A percentile compares a stretch with the other conserved stretches of the same genome.
phyloP scores from a whole-genome alignment of 805 yeast species.

The Torulaspora gathmanii region DNA sequence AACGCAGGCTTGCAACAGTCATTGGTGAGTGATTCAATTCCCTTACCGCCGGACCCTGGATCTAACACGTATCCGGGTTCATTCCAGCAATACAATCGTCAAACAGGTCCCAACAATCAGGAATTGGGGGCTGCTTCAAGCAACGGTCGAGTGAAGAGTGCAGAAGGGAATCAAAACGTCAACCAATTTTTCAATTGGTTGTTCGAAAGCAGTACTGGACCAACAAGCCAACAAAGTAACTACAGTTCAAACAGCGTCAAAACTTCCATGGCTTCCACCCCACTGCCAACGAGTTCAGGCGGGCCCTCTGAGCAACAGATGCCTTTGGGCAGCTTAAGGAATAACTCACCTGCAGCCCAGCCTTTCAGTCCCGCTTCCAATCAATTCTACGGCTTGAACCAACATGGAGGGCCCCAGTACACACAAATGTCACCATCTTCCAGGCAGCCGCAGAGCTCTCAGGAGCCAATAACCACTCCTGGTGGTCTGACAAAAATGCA shows the following conservation, averaged over 20 bases:
- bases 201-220: constrained; percentile 10
- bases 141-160: neutral
- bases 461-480: constrained; percentile 4
- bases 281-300: neutral
- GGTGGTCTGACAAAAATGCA: constrained; percentile 11
- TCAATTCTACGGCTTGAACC: constrained; percentile 1
- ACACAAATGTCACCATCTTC: neutral
- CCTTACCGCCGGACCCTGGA: neutral
- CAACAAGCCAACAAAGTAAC: constrained; percentile 1
- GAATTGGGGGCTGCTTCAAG: neutral
- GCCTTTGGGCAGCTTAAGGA: neutral
- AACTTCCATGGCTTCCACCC: neutral
- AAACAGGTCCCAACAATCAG: neutral
- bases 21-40: neutral
- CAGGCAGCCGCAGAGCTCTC: neutral
- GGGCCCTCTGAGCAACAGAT: constrained; percentile 1
- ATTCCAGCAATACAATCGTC: constrained; percentile 1
- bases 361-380: constrained; percentile 1
- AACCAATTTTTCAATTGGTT: constrained; percentile 23
- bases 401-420: neutral
- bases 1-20: neutral
- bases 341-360: constrained; percentile 1
- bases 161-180: constrained; percentile 6
- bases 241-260: neutral
- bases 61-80: neutral